A percentile compares a stretch with the other conserved stretches of the same genome.
These are phyloP conservation scores for Monosporascus sp. DNA, from an alignment of 2,329 filamentous ascomycete genomes.

Conservation along the genomic window DNA sequence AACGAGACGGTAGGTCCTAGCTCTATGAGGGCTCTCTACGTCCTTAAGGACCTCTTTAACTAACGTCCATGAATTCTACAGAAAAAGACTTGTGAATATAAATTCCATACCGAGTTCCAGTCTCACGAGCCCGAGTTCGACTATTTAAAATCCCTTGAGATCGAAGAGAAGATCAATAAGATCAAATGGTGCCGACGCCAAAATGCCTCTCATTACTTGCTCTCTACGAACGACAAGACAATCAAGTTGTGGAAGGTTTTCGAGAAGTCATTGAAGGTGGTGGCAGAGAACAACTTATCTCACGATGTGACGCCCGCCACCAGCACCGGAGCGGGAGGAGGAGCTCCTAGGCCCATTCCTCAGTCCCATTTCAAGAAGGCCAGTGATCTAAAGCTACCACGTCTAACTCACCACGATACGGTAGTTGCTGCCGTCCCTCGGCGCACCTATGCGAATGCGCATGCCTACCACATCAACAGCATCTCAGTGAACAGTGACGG, in stretches of 20 bases:
- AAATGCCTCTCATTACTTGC: slow-evolving; percentile 95
- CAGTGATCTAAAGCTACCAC: slow-evolving; percentile 83
- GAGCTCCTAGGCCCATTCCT: slow-evolving; percentile 66
- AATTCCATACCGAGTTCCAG: slow-evolving; percentile 99
- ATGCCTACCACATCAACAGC: slow-evolving; percentile 99
- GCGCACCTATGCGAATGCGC: slow-evolving; percentile 94
- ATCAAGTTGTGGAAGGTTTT: slow-evolving; percentile 99
- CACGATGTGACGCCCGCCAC: slow-evolving; percentile 80
- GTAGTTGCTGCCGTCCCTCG: slow-evolving; percentile 94
- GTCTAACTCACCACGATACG: slow-evolving; percentile 96
- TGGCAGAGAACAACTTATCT: slow-evolving; percentile 97
- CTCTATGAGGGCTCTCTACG: background rate
- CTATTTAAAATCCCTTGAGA: slow-evolving; percentile 97
- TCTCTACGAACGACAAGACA: slow-evolving; percentile 99
- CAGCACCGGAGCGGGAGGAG: slow-evolving; percentile 65
- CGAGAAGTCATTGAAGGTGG: slow-evolving; percentile 97
- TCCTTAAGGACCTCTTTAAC: background rate
- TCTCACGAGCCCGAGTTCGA: slow-evolving; percentile 99
- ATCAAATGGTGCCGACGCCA: slow-evolving; percentile 99
- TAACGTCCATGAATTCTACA: slow-evolving; percentile 31
- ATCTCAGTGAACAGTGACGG: slow-evolving; percentile 99
- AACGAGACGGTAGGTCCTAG: slow-evolving; percentile 78
- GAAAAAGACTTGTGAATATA: slow-evolving; percentile 99
- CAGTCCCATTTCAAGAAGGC: slow-evolving; percentile 72
- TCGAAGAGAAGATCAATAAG: slow-evolving; percentile 99